Base-by-base conservation (phyloP, 768 basidiomycete genomes). In the Sarcodon aspratus region DNA sequence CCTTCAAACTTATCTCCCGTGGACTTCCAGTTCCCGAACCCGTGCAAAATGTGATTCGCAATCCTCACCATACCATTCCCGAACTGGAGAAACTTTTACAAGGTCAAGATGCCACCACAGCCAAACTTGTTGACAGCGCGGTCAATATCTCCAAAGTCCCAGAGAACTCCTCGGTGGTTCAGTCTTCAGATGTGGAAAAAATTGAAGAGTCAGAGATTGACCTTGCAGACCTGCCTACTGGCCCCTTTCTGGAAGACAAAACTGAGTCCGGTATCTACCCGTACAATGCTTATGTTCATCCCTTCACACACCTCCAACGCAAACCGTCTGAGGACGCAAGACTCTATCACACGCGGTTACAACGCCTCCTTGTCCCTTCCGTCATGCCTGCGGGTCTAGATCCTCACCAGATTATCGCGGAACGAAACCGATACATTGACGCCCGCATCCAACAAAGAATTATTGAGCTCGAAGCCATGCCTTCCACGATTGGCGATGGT, bases 331-430 rank as follows among this genome's bases (percentile, higher is more conserved):
- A 69, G 45, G 79, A 80, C 59, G 80, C 81, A 11, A 65, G 71
- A 38, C 66, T 80, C 49, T 82, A 79, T 55, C 78, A 81, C 1
- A 84, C 83, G 31, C 81, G 83, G 33, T 71, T 89, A 31, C 87
- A 90, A 59, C 76, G 86, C 3, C 75, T 91, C 18, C 68, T 97
- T 38, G 74, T 98, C 15, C 96, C 96, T 0, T 86, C 86, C 7
- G 69, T 97, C 52, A 88, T 90, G 79, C 95, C 96, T 0, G 68
- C 75, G 9, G 95, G 95, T 12, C 78, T 99, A 32, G 96, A 99
- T 62, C 88, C 94, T 3, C 85, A 94, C 56, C 79, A 90, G 54
- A 75, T 97, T 52, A 74, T 93, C 58, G 85, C 89, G 54, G 96
- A 99, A 66, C 80, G 95, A 6, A 90, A 95, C 55, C 78, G 89